Base-by-base conservation (phyloP, 2,329 filamentous ascomycete genomes). In the Trichoderma sp. region DNA sequence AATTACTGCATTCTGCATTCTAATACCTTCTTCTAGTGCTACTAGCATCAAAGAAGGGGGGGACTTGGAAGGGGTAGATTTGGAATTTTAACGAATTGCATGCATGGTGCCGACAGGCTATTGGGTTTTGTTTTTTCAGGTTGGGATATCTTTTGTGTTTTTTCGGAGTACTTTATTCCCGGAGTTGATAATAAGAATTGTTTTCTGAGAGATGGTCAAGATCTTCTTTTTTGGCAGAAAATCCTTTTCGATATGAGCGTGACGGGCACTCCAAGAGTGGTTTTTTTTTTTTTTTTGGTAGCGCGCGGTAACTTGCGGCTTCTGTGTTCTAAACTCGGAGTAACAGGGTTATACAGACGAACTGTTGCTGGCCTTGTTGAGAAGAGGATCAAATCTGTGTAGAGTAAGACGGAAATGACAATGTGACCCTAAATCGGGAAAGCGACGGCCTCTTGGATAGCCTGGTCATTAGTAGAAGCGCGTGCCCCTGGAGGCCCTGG, bases 81-180 rank as follows among this genome's bases (percentile, higher is more conserved):
- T 37, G 16, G 40, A 67, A 66, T 49, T 43, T 65, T 37, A 57
- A 65, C 29, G 40, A 58, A 52, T 29, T 58, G 27, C 53, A 27
- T 67, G 29, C 55, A 21, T 49, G 43, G 40, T 68, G 47, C 65
- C 58, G 55, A 66, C 59, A 56, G 56, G 19, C 33, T 52, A 19
- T 43, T 29, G 33, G 43, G 55, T 16, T 11, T 27, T 33, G 27
- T 35, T 57, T 40, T 33, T 47, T 31, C 5, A 4, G 35, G 8
- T 19, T 27, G 56, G 55, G 35, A 24, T 35, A 10, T 52, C 8
- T 60, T 37, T 7, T 21, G 55, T 68, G 49, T 27, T 16, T 29
- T 16, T 21, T 6, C 16, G 40, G 40, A 43, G 40, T 43, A 43
- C 16, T 57, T 27, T n/a, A 37, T 56, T 49, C 29, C 40, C 14